Conservation (phyloP, 106 monocot genomes). For the Chionographis japonica region DNA sequence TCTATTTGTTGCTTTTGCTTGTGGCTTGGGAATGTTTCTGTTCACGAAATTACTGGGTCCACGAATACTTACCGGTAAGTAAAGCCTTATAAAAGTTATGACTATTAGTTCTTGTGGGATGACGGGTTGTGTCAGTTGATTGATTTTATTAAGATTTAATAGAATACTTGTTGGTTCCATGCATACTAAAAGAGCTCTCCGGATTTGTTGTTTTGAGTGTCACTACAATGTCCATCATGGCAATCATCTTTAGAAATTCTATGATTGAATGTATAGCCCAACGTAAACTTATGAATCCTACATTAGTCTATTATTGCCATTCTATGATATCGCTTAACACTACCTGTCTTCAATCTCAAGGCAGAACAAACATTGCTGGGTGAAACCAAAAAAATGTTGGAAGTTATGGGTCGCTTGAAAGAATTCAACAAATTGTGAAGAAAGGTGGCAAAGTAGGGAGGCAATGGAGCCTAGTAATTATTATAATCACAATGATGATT, state of each 20-base stretch:
- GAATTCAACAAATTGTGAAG: too few relatives aligned
- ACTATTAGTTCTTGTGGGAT: neutral
- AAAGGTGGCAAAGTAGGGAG: neutral
- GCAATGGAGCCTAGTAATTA: neutral
- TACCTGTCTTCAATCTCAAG: neutral
- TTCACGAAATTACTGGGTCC: constrained; percentile 67
- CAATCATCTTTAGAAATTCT: too few relatives aligned
- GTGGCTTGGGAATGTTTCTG: constrained; percentile 80
- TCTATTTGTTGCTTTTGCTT: constrained; percentile 74
- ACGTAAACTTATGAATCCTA: too few relatives aligned
- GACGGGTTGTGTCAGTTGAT: neutral
- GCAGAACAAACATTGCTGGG: neutral
- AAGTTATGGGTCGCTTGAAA: neutral
- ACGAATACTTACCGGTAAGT: constrained; percentile 58
- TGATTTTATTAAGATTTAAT: neutral
- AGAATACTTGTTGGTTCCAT: too few relatives aligned
- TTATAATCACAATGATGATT: neutral
- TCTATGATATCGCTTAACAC: neutral
- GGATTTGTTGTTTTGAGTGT: neutral
- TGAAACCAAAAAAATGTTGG: too few relatives aligned
- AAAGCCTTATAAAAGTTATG: neutral
- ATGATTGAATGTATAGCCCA: too few relatives aligned
- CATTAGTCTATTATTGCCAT: too few relatives aligned
- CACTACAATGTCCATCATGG: neutral
- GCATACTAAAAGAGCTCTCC: neutral